These are phyloP conservation scores for Taiozyma sp. DNA, from an alignment of 1,139 yeast species.

Conservation along the genomic window DNA sequence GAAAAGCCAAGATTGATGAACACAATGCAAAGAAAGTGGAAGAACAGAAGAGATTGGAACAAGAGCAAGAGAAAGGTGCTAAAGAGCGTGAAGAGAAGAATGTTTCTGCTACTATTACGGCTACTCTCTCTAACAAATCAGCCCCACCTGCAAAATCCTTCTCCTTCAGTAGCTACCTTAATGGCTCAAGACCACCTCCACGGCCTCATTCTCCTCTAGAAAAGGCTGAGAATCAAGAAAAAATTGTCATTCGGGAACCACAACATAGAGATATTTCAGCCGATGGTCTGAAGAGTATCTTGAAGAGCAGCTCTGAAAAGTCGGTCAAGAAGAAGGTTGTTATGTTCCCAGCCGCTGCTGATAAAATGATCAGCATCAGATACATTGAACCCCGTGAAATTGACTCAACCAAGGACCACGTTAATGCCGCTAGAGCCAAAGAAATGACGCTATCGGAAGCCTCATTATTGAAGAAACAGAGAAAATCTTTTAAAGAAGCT, in stretches of 20 bases:
- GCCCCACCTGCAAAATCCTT: neutral
- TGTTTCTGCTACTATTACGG: neutral
- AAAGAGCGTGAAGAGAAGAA: neutral
- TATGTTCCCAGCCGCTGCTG: neutral
- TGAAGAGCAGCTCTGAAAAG: neutral
- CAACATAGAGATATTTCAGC: neutral
- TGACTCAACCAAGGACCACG: neutral
- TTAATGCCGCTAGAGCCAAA: neutral
- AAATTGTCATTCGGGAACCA: neutral
- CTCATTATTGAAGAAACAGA: neutral
- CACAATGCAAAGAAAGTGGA: neutral
- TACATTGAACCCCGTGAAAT: neutral
- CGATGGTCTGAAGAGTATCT: neutral
- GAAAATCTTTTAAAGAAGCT: neutral
- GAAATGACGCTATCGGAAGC: conserved; percentile 3
- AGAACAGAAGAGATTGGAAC: neutral
- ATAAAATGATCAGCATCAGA: neutral
- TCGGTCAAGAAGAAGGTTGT: neutral
- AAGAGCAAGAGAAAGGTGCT: neutral
- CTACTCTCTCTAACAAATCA: neutral
- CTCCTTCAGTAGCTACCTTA: neutral
- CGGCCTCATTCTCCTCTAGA: neutral
- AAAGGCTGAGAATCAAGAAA: neutral
- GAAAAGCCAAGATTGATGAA: neutral
- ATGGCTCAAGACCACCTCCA: neutral